Base-by-base conservation (phyloP, 768 basidiomycete species). In the Phanerodontia chrysosporium region DNA sequence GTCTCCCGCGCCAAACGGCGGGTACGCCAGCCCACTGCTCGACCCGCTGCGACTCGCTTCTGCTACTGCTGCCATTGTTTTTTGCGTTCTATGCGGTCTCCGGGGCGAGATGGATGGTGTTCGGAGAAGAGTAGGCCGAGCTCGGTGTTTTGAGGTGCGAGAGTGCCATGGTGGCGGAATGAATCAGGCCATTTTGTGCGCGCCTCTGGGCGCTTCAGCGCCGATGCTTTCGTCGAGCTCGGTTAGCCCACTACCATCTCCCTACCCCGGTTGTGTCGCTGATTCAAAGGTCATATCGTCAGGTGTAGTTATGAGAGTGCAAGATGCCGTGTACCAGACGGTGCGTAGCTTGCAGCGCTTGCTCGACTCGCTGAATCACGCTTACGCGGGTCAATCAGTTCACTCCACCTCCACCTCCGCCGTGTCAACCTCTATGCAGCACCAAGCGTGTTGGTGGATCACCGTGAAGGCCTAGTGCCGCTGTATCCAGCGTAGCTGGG, bases 1-100 rank as follows among this genome's bases (percentile, higher is more conserved):
- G 71, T 81, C 78, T n/a, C 24, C 53, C 24, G 39, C 32, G 35
- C 52, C 52, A 24, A 53, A 53, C 6, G 52, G 35, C n/a, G 52
- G 35, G 52, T 39, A 53, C 52, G 52, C 32, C 52, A 53, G 52
- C 39, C 18, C 39, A 21, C 28, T 29, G 52, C 4, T 51, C 52
- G 25, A 5, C 9, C 22, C 14, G 21, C 32, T 39, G 22, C 22
- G 51, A 28, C 48, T 25, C 12, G 48, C 16, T 32, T 14, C 35
- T n/a, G 35, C 52, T 53, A 36, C 35, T 5, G 52, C 24, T 18
- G 52, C 21, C 52, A 32, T 32, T 16, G 21, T 42, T 12, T 8
- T n/a, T 27, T 7, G 18, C 8, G 9, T 2, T 12, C n/a, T 35
- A 18, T 32, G 30, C 6, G 8, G 10, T 8, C 21, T 4, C 7